Evolutionary conservation across 805 yeast species (phyloP).

Genomic region (Ogataea siamensis): DNA sequence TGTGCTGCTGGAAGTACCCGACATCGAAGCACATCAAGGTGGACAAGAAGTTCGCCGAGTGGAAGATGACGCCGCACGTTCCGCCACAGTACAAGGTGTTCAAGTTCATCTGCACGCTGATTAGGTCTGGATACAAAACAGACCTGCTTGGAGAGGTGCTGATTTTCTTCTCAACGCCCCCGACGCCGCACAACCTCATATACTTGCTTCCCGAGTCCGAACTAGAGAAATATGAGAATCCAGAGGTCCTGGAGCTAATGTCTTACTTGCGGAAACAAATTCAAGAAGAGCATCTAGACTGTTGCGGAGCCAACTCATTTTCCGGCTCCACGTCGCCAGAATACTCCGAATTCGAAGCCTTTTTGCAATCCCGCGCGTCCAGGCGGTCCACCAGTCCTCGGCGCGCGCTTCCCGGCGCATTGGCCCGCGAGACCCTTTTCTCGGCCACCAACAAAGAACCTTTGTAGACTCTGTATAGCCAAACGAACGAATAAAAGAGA

Average conservation of each 20-base stretch:
- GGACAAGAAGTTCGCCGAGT: slow-evolving; percentile 28
- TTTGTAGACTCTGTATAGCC: slow-evolving; percentile 10
- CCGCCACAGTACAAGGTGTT: slow-evolving; percentile 24
- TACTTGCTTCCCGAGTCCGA: slow-evolving; percentile 18
- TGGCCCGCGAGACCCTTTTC: slow-evolving; percentile 8
- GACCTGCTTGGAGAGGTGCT: slow-evolving; percentile 27
- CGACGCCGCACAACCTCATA: slow-evolving; percentile 27
- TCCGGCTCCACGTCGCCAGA: slow-evolving; percentile 8
- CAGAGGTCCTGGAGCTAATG: slow-evolving; percentile 21
- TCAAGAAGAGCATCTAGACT: slow-evolving; percentile 20
- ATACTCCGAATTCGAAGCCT: slow-evolving; percentile 8
- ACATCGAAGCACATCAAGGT: slow-evolving; percentile 21
- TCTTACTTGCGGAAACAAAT: slow-evolving; percentile 21
- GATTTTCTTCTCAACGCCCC: slow-evolving; percentile 24
- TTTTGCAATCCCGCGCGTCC: slow-evolving; percentile 4
- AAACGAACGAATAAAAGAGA: slow-evolving; percentile 1
- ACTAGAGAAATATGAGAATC: slow-evolving; percentile 6
- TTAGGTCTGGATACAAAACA: slow-evolving; percentile 20
- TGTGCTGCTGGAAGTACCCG: slow-evolving; percentile 42
- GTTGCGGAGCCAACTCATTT: slow-evolving; percentile 17
- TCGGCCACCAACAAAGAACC: slow-evolving; percentile 2
- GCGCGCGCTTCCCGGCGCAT: slow-evolving; percentile 18
- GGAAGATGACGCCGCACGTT: slow-evolving; percentile 33
- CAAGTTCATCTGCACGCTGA: slow-evolving; percentile 16
- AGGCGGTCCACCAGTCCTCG: slow-evolving; percentile 14